A percentile compares a stretch with the other conserved stretches of the same genome.
These are phyloP conservation scores for Arabidopsis arenosa DNA, from an alignment of 345 rosid genomes.

Conservation along the genomic window DNA sequence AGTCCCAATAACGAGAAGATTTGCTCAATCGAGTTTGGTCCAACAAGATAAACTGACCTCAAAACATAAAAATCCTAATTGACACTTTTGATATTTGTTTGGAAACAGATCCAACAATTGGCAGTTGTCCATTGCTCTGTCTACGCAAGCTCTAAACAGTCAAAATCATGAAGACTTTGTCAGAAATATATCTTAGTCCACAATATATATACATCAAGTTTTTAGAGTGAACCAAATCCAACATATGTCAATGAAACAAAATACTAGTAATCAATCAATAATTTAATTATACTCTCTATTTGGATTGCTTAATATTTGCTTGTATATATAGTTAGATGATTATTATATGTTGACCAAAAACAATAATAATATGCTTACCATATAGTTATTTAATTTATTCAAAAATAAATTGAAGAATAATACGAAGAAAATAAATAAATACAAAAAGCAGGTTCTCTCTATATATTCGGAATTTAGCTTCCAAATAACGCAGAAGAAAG, in stretches of 20 bases:
- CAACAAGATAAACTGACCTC: background rate
- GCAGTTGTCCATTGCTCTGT: constrained; percentile 19
- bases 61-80: constrained; percentile 9
- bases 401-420: background rate
- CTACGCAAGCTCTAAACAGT: constrained; percentile 29
- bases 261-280: no score
- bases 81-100: background rate
- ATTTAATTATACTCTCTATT: background rate
- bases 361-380: constrained; percentile 4
- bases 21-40: background rate
- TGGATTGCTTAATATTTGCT: background rate
- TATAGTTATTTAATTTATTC: background rate
- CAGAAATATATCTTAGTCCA: constrained; percentile 19
- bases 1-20: background rate
- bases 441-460: background rate
- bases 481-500: constrained; percentile 28
- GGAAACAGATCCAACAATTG: constrained; percentile 17
- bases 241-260: background rate
- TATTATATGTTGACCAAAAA: background rate
- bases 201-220: background rate
- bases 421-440: background rate
- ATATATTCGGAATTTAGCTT: constrained; percentile 34
- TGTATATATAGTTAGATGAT: background rate
- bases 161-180: constrained; percentile 33
- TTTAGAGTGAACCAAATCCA: background rate